Percentiles rank a stretch among this genome's conserved stretches.
Evolutionary conservation across 352 stramenopile genomes (phyloP).

Genomic region (Phytophthora sojae): DNA sequence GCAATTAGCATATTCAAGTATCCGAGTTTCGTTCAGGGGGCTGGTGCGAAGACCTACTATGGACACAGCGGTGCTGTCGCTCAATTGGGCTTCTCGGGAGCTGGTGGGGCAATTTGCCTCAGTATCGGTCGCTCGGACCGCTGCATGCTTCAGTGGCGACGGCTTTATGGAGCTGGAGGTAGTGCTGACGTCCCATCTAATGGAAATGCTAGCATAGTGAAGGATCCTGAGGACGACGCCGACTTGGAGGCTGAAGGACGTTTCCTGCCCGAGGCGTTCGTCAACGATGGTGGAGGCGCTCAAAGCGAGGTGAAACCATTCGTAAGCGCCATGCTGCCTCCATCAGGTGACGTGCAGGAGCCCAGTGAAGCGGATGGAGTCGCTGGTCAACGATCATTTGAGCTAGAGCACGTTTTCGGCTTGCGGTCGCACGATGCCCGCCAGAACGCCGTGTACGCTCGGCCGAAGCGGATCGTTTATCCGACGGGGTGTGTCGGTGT

Average conservation of each 20-base stretch:
- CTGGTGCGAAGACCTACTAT: slow-evolving; percentile 66
- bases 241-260: slow-evolving; percentile 61
- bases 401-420: slow-evolving; percentile 78
- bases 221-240: slow-evolving; percentile 63
- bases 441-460: slow-evolving; percentile 67
- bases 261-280: slow-evolving; percentile 64
- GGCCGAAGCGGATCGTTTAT: slow-evolving; percentile 73
- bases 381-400: slow-evolving; percentile 44
- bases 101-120: slow-evolving; percentile 53
- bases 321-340: slow-evolving; percentile 68
- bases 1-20: slow-evolving; percentile 66
- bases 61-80: slow-evolving; percentile 62
- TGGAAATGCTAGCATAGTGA: slow-evolving; percentile 39
- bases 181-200: slow-evolving; percentile 16
- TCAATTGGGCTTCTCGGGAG: slow-evolving; percentile 54
- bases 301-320: slow-evolving; percentile 71
- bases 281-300: slow-evolving; percentile 48
- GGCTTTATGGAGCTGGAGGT: slow-evolving; percentile 37
- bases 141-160: slow-evolving; percentile 78
- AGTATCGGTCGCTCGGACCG: slow-evolving; percentile 67
- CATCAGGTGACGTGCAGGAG: slow-evolving; percentile 45
- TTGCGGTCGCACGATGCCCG: slow-evolving; percentile 64
- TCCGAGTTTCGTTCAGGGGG: slow-evolving; percentile 62
- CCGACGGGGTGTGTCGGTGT: slow-evolving; percentile 67
- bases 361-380: slow-evolving; percentile 49